Percentiles rank a stretch among this genome's conserved stretches.
Conservation (phyloP, 2,329 filamentous ascomycete genomes). For the Fusarium sp. region DNA sequence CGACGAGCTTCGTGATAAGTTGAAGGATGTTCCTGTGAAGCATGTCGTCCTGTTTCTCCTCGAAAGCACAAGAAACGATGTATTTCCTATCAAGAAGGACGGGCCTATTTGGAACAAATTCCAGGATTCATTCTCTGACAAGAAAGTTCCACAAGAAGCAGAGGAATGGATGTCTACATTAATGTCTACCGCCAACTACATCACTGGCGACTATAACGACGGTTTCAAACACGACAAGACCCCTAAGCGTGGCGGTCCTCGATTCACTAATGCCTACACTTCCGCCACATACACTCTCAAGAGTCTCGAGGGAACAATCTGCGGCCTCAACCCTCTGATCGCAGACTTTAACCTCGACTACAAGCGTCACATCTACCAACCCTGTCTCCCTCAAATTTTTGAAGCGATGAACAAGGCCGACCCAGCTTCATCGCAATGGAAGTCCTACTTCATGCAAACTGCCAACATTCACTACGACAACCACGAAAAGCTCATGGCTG, state of each 20-base stretch:
- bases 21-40: conserved; percentile 54
- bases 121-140: conserved; percentile 48
- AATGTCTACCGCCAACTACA: conserved; percentile 50
- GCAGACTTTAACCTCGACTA: conserved; percentile 59
- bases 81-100: conserved; percentile 59
- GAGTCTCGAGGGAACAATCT: conserved; percentile 57
- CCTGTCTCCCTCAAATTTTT: conserved; percentile 57
- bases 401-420: conserved; percentile 51
- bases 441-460: conserved; percentile 51
- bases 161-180: conserved; percentile 45
- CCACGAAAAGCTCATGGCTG: conserved; percentile 50
- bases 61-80: conserved; percentile 59
- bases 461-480: conserved; percentile 53
- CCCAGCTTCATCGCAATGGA: conserved; percentile 45
- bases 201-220: conserved; percentile 54
- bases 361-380: conserved; percentile 58
- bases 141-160: conserved; percentile 51
- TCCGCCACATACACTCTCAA: conserved; percentile 60
- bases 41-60: conserved; percentile 58
- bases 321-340: conserved; percentile 56
- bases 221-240: conserved; percentile 47
- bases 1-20: conserved; percentile 41
- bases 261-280: conserved; percentile 56
- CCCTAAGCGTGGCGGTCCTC: conserved; percentile 54
- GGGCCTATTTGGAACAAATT: conserved; percentile 54